Conservation (phyloP, 2,329 filamentous ascomycete species). For the Fusarium sp. region DNA sequence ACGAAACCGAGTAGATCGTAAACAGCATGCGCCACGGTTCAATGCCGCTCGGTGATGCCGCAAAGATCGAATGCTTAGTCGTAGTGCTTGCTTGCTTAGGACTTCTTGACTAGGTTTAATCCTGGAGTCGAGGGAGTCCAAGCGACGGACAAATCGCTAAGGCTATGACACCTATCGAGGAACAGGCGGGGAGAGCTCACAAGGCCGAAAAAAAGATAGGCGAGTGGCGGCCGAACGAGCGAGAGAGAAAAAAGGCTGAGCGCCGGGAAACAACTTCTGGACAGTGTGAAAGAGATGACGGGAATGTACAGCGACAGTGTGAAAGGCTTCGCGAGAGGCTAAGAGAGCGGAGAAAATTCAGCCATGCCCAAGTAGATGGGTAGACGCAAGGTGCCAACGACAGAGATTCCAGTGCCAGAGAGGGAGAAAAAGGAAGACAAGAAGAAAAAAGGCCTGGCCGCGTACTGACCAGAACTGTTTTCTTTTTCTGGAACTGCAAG, state of each 20-base stretch:
- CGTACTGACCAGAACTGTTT: slow-evolving; percentile 16
- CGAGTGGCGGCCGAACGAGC: slow-evolving; percentile 33
- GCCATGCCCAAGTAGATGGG: slow-evolving; percentile 22
- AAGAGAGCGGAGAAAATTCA: slow-evolving; percentile 18
- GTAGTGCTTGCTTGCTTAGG: slow-evolving; percentile 24
- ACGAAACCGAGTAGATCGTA: slow-evolving; percentile 19
- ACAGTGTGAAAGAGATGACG: slow-evolving; percentile 32
- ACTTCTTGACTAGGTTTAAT: slow-evolving; percentile 28
- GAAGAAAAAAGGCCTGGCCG: slow-evolving; percentile 3
- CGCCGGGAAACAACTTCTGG: slow-evolving; percentile 22
- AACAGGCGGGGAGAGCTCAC: slow-evolving; percentile 42
- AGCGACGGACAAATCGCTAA: slow-evolving; percentile 24
- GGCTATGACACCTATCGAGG: slow-evolving; percentile 24
- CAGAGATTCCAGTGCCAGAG: neutral
- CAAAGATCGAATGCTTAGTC: slow-evolving; percentile 4
- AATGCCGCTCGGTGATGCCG: slow-evolving; percentile 35
- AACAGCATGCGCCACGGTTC: neutral
- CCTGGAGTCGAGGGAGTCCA: slow-evolving; percentile 19
- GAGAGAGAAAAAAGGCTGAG: slow-evolving; percentile 29
- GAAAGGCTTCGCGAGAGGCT: slow-evolving; percentile 12
- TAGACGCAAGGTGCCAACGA: slow-evolving; percentile 14
- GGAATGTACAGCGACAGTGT: slow-evolving; percentile 31
- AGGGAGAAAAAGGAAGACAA: neutral
- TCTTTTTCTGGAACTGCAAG: slow-evolving; percentile 33
- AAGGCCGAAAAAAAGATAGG: slow-evolving; percentile 36